phyloP scores from a whole-genome alignment of 2,329 filamentous ascomycete species.

The Nemania sp. region DNA sequence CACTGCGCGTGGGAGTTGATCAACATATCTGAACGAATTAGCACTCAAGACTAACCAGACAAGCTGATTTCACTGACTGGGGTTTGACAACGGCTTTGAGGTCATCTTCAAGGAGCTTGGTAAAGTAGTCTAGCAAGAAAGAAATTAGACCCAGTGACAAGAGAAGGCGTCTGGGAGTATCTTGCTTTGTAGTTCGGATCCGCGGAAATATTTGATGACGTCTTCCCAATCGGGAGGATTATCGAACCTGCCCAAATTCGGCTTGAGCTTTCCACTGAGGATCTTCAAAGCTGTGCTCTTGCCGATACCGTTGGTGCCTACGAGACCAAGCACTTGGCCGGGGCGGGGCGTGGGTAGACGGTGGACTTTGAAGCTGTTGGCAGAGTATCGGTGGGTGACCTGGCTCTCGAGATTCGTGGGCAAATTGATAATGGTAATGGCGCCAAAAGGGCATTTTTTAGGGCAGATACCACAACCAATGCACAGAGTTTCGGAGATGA shows the following conservation, averaged over 20 bases:
- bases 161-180: neutral
- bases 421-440: constrained; percentile 99
- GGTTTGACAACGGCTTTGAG: constrained; percentile 98
- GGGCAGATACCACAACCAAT: constrained; percentile 99
- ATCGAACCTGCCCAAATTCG: constrained; percentile 91
- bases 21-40: constrained; percentile 67
- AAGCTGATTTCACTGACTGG: constrained; percentile 51
- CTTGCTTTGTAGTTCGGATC: constrained; percentile 87
- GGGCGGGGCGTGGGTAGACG: constrained; percentile 93
- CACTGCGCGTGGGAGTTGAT: constrained; percentile 94
- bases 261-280: constrained; percentile 96
- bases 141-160: constrained; percentile 24
- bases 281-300: constrained; percentile 99
- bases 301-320: constrained; percentile 99
- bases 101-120: constrained; percentile 94
- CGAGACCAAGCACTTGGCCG: constrained; percentile 91
- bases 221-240: constrained; percentile 99
- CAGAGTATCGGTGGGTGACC: constrained; percentile 97
- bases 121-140: constrained; percentile 80
- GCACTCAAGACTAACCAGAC: neutral
- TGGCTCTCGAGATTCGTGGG: constrained; percentile 98
- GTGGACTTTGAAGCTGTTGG: constrained; percentile 99
- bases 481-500: constrained; percentile 94
- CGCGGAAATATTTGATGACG: constrained; percentile 97
- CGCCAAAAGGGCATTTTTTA: constrained; percentile 98